Evolutionary conservation across 2,329 filamentous ascomycete species (phyloP).

Genomic region (Penicillium sp.): DNA sequence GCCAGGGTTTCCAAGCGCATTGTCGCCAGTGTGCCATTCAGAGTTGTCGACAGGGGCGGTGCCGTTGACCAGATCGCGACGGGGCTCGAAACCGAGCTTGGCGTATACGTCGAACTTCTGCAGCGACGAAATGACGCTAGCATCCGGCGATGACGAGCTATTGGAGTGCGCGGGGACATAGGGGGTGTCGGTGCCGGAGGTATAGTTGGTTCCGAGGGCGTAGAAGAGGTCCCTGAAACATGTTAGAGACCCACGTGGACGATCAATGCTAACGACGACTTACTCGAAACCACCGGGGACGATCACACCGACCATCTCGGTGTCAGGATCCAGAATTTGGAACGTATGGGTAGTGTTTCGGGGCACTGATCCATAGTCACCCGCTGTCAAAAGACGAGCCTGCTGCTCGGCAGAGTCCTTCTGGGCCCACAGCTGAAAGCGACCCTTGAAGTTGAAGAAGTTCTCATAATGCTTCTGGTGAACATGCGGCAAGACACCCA

Average conservation of each 20-base stretch:
- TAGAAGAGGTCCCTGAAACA: slow-evolving; percentile 43
- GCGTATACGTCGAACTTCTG: slow-evolving; percentile 48
- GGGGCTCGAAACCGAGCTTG: slow-evolving; percentile 43
- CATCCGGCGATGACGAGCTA: slow-evolving; percentile 28
- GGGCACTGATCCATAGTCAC: slow-evolving; percentile 51
- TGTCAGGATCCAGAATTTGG: slow-evolving; percentile 51
- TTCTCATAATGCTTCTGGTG: slow-evolving; percentile 50
- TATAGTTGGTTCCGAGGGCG: slow-evolving; percentile 40
- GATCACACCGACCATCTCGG: slow-evolving; percentile 50
- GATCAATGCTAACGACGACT: slow-evolving; percentile 7
- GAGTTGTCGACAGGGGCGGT: slow-evolving; percentile 33
- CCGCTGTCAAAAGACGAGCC: slow-evolving; percentile 44
- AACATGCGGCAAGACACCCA: slow-evolving; percentile 48
- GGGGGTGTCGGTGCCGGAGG: slow-evolving; percentile 37
- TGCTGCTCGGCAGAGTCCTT: slow-evolving; percentile 35
- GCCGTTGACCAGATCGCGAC: slow-evolving; percentile 46
- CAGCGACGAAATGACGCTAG: slow-evolving; percentile 39
- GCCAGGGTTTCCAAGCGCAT: slow-evolving; percentile 33
- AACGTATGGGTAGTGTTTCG: slow-evolving; percentile 52
- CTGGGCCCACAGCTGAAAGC: slow-evolving; percentile 49
- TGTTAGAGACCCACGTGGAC: background rate
- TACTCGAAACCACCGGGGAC: slow-evolving; percentile 53
- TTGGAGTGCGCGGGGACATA: slow-evolving; percentile 37
- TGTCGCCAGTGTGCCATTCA: slow-evolving; percentile 43
- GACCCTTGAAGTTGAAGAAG: slow-evolving; percentile 49